phyloP scores from a whole-genome alignment of 495 filamentous ascomycete genomes.

The Penicillium canariense region DNA sequence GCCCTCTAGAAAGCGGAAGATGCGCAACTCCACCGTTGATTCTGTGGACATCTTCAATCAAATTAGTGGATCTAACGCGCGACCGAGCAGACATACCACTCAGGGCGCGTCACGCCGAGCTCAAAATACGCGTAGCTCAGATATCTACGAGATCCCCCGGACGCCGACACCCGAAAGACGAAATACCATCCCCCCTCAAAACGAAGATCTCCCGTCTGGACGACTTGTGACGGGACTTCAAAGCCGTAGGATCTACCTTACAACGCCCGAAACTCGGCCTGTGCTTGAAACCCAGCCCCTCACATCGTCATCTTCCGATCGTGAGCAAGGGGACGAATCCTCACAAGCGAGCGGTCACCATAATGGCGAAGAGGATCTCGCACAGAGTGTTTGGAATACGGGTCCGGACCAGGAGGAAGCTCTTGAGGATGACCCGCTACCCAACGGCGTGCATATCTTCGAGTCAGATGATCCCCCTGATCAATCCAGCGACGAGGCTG shows the following conservation, averaged over 20 bases:
- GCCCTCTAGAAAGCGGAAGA: slow-evolving; percentile 3
- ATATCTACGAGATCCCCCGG: slow-evolving; percentile 4
- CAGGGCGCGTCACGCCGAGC: background rate
- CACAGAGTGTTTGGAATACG: no score
- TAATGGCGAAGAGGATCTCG: background rate
- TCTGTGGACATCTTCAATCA: slow-evolving; percentile 4
- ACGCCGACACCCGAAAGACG: slow-evolving; percentile 1
- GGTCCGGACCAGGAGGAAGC: background rate
- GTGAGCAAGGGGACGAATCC: background rate
- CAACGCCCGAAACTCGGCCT: background rate
- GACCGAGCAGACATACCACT: background rate
- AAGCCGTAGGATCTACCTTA: background rate
- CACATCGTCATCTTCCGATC: background rate
- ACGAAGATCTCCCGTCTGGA: background rate
- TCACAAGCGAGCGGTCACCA: background rate
- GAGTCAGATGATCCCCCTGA: background rate
- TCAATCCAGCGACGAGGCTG: background rate
- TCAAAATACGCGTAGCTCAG: background rate
- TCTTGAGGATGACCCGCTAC: background rate
- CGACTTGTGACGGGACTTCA: no score
- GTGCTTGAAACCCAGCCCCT: background rate
- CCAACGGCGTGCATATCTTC: background rate
- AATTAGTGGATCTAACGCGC: background rate
- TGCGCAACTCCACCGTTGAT: background rate
- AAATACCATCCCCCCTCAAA: background rate